These are phyloP conservation scores for Chaetomium sp. DNA, from an alignment of 2,329 filamentous ascomycete species.

Conservation along the genomic window DNA sequence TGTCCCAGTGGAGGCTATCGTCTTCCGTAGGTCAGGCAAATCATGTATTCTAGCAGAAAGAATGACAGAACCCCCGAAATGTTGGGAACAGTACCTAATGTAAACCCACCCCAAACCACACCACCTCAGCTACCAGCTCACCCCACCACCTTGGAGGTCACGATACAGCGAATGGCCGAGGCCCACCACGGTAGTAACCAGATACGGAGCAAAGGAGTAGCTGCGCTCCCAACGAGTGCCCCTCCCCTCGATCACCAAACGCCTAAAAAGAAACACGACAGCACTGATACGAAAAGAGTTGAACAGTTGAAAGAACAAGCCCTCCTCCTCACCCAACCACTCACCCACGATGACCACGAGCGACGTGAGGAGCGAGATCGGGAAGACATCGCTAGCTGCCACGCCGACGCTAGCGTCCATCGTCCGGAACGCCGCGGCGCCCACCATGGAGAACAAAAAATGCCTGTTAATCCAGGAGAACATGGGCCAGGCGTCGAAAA, in stretches of 20 bases:
- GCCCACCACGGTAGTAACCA: too few species aligned
- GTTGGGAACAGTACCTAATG: background rate
- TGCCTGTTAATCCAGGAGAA: constrained; percentile 68
- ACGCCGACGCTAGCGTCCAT: constrained; percentile 75
- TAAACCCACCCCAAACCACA: background rate
- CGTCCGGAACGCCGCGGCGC: constrained; percentile 71
- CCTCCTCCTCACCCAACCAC: constrained; percentile 67
- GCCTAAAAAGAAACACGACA: constrained; percentile 84
- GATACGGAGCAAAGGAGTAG: too few species aligned
- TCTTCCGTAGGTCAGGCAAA: too few species aligned
- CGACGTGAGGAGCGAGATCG: constrained; percentile 72
- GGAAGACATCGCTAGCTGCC: constrained; percentile 69
- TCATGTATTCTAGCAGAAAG: background rate
- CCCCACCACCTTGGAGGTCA: too few species aligned
- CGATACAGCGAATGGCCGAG: too few species aligned
- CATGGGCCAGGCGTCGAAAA: constrained; percentile 70
- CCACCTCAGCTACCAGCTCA: background rate
- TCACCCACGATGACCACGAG: constrained; percentile 73
- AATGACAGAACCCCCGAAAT: too few species aligned
- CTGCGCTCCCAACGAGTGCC: constrained; percentile 50
- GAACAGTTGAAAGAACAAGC: constrained; percentile 83
- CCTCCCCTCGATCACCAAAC: constrained; percentile 79
- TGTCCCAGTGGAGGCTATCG: too few species aligned
- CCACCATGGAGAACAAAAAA: constrained; percentile 66
- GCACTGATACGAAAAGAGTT: constrained; percentile 88